These are phyloP conservation scores for Populus hybrid DNA, from an alignment of 441 rosid species.

Conservation along the genomic window DNA sequence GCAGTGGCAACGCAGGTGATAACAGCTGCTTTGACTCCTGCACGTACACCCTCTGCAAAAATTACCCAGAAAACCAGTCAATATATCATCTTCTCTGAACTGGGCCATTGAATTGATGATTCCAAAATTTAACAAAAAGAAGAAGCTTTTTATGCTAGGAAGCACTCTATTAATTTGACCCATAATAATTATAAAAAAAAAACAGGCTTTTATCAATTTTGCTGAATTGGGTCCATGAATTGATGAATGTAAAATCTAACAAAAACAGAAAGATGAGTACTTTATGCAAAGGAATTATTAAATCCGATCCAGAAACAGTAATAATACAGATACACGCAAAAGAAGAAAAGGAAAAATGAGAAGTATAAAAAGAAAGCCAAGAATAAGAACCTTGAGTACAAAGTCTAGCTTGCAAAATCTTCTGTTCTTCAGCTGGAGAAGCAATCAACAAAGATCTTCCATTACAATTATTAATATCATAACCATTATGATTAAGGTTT, in stretches of 20 bases:
- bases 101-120: not conserved
- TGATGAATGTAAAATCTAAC: not conserved
- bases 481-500: not conserved
- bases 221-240: not conserved
- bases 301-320: not conserved
- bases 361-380: not conserved
- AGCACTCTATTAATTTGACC: not conserved
- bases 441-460: constrained; percentile 34
- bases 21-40: constrained; percentile 67
- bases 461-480: not conserved
- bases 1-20: constrained; percentile 44
- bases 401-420: constrained; percentile 32
- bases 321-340: not conserved
- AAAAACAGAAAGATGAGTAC: not conserved
- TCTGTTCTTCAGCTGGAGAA: constrained; percentile 55
- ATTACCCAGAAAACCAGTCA: not conserved
- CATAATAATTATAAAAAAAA: not conserved
- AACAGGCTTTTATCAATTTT: not conserved
- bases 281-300: not conserved
- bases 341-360: not conserved
- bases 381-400: constrained; percentile 52
- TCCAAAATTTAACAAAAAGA: not conserved
- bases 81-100: not conserved
- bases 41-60: constrained; percentile 63
- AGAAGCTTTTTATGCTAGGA: not conserved